These are phyloP conservation scores for Hericium alpestre DNA, from an alignment of 768 basidiomycete species.

Conservation along the genomic window DNA sequence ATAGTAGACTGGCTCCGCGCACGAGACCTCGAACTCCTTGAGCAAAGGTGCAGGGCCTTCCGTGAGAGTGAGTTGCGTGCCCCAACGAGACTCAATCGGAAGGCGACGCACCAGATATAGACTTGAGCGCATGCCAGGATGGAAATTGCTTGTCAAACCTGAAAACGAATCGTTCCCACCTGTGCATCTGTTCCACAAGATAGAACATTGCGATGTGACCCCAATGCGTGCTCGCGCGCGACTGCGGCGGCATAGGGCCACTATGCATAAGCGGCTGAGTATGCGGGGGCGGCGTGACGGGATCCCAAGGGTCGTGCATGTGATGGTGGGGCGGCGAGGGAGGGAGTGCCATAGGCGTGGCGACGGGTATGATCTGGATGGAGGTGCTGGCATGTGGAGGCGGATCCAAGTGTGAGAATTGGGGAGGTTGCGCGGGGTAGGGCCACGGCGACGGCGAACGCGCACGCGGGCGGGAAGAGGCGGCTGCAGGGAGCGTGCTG, in stretches of 20 bases:
- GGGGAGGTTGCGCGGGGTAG: conserved; percentile 13
- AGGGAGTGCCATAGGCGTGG: conserved; percentile 9
- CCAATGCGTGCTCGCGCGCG: conserved; percentile 53
- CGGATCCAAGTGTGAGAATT: conserved; percentile 16
- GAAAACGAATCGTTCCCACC: conserved; percentile 77
- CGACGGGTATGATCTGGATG: conserved; percentile 14
- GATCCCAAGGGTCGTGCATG: conserved; percentile 6
- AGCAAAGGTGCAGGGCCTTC: conserved; percentile 65
- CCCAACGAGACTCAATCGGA: background rate
- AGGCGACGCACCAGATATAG: conserved; percentile 47
- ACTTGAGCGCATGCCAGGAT: conserved; percentile 63
- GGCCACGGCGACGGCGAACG: conserved; percentile 15
- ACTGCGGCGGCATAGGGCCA: conserved; percentile 14
- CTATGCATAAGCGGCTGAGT: conserved; percentile 11
- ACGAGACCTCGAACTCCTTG: conserved; percentile 69
- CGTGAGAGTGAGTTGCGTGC: conserved; percentile 3
- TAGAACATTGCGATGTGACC: conserved; percentile 75
- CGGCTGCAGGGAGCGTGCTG: conserved; percentile 10
- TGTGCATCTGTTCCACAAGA: conserved; percentile 67
- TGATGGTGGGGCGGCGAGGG: conserved; percentile 10
- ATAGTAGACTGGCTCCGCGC: conserved; percentile 45
- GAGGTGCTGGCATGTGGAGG: conserved; percentile 10
- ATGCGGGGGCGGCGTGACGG: conserved; percentile 11
- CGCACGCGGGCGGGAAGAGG: conserved; percentile 8
- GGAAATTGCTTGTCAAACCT: conserved; percentile 69